These are phyloP conservation scores for Gossypium arboreum DNA, from an alignment of 345 rosid genomes.

Conservation along the genomic window DNA sequence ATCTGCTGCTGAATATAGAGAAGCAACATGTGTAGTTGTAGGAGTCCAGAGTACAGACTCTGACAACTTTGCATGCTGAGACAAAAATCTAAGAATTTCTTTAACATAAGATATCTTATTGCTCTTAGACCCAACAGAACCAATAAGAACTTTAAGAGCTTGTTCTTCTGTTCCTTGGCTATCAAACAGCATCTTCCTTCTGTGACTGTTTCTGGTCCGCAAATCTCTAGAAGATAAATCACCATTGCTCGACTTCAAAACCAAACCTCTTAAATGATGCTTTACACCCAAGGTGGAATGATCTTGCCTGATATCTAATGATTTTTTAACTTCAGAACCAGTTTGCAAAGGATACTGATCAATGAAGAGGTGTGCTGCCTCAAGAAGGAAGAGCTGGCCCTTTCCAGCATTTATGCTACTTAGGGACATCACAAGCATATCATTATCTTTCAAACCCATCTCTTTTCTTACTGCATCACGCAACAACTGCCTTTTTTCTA, in stretches of 20 bases:
- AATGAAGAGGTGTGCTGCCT: conserved; percentile 47
- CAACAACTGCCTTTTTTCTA: conserved; percentile 48
- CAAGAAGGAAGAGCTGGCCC: conserved; percentile 88
- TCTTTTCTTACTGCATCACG: conserved; percentile 69
- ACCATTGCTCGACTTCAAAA: conserved; percentile 32
- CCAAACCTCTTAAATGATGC: conserved; percentile 63
- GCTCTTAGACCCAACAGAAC: conserved; percentile 98
- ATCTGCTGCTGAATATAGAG: conserved; percentile 93
- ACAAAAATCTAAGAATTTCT: conserved; percentile 56
- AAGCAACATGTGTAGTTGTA: conserved; percentile 80
- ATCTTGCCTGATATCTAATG: conserved; percentile 26
- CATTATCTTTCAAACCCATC: conserved; percentile 67
- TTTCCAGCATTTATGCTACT: conserved; percentile 92
- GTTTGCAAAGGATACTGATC: conserved; percentile 34
- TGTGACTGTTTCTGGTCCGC: conserved; percentile 16
- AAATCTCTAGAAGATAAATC: conserved; percentile 19
- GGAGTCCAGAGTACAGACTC: conserved; percentile 73
- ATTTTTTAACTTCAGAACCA: conserved; percentile 34
- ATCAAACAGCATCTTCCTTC: conserved; percentile 30
- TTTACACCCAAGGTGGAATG: conserved; percentile 35
- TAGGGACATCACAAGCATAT: conserved; percentile 87
- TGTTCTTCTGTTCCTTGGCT: conserved; percentile 32
- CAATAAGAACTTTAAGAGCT: conserved; percentile 73
- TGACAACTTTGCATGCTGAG: conserved; percentile 61
- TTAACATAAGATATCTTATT: conserved; percentile 77